These are phyloP conservation scores for Litsea cubeba DNA, from an alignment of 164 flowering plant genomes.

Conservation along the genomic window DNA sequence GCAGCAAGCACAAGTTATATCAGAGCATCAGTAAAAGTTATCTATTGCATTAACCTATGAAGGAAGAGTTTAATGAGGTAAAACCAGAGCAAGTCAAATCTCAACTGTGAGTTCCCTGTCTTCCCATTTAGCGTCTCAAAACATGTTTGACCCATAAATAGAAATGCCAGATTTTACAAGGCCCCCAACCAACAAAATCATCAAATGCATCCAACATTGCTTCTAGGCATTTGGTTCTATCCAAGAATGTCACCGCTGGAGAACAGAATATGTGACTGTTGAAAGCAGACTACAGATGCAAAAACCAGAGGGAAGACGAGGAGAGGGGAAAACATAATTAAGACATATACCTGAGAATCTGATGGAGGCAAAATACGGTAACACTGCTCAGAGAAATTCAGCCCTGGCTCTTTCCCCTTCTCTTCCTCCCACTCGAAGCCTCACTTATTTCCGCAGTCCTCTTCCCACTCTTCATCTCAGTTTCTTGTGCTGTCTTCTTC, in stretches of 20 bases:
- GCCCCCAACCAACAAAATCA: constrained; percentile 1
- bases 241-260: background rate
- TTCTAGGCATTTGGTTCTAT: constrained; percentile 1
- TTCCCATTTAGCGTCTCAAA: constrained; percentile 1
- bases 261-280: background rate
- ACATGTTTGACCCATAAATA: constrained; percentile 3
- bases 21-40: background rate
- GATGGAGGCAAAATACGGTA: background rate
- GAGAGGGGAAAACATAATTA: background rate
- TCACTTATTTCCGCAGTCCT: background rate
- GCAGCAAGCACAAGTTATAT: background rate
- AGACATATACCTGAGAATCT: background rate
- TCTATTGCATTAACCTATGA: background rate
- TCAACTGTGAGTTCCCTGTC: background rate
- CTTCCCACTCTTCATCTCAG: constrained; percentile 8
- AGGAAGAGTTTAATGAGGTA: background rate
- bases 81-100: too few relatives aligned
- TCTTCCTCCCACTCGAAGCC: background rate
- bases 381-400: background rate
- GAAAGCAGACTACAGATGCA: background rate
- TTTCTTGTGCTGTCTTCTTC: constrained; percentile 33
- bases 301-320: background rate
- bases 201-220: background rate
- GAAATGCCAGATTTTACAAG: constrained; percentile 6
- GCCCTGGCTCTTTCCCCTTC: background rate